Evolutionary conservation across 1,284 basidiomycete genomes (phyloP).

Genomic region (Sporisorium graminicola): DNA sequence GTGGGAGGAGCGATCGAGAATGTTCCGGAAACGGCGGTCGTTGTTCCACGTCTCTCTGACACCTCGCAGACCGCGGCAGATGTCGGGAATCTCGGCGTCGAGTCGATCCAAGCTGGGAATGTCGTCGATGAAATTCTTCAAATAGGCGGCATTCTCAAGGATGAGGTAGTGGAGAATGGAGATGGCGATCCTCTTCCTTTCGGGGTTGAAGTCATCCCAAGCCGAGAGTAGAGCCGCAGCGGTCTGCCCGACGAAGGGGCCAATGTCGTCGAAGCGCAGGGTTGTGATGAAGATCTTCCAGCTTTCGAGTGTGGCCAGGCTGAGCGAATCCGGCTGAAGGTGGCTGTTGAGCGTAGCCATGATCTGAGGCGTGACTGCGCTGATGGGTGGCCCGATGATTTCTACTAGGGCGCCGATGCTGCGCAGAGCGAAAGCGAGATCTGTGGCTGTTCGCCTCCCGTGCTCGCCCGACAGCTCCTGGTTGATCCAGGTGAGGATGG

Average conservation of each 20-base stretch:
- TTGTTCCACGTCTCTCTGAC: conserved; percentile 72
- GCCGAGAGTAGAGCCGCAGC: conserved; percentile 84
- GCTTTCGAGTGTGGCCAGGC: conserved; percentile 82
- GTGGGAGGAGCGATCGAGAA: conserved; percentile 81
- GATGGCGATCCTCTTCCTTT: conserved; percentile 75
- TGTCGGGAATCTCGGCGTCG: conserved; percentile 62
- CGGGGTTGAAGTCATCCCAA: conserved; percentile 79
- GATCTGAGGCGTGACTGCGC: conserved; percentile 72
- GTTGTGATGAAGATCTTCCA: conserved; percentile 85
- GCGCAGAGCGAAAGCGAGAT: conserved; percentile 70
- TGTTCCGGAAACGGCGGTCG: conserved; percentile 74
- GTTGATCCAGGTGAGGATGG: conserved; percentile 66
- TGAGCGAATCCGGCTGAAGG: conserved; percentile 79
- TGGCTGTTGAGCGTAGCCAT: conserved; percentile 97
- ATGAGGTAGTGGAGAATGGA: conserved; percentile 81
- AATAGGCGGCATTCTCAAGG: conserved; percentile 74
- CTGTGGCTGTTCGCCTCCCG: conserved; percentile 55
- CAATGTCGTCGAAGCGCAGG: conserved; percentile 80
- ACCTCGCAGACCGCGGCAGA: conserved; percentile 59
- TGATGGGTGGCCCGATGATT: conserved; percentile 75
- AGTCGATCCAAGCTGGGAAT: conserved; percentile 73
- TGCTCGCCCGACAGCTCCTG: conserved; percentile 64
- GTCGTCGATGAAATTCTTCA: conserved; percentile 75
- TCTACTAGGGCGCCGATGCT: conserved; percentile 82
- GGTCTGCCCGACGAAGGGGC: conserved; percentile 87